Percentiles rank a stretch among this genome's conserved stretches.
Conservation (phyloP, 2,329 filamentous ascomycete genomes). For the Colletotrichum chrysophilum region DNA sequence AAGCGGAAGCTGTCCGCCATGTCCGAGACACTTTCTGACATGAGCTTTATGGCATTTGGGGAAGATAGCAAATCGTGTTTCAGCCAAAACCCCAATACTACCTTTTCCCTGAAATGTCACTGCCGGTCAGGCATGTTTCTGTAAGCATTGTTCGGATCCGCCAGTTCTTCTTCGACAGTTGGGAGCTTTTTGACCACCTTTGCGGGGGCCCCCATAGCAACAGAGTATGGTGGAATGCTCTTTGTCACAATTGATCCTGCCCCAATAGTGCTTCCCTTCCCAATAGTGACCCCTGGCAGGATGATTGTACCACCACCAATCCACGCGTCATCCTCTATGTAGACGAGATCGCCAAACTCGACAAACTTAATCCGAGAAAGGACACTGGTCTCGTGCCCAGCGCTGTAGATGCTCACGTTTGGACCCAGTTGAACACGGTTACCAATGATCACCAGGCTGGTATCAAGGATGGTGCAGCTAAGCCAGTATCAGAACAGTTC, state of each 20-base stretch:
- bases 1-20: conserved; percentile 16
- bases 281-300: conserved; percentile 44
- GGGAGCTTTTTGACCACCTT: conserved; percentile 30
- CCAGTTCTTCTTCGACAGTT: conserved; percentile 28
- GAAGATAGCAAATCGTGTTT: too few relatives aligned
- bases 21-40: neutral
- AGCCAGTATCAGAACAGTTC: neutral
- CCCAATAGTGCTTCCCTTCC: conserved; percentile 42
- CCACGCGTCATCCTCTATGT: conserved; percentile 52
- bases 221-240: conserved; percentile 36
- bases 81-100: neutral
- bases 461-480: conserved; percentile 52
- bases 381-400: conserved; percentile 57
- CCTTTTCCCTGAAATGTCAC: neutral
- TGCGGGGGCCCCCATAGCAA: conserved; percentile 41
- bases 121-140: conserved; percentile 27
- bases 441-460: conserved; percentile 55
- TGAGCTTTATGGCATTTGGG: neutral
- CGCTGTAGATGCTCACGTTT: conserved; percentile 55
- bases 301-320: conserved; percentile 51
- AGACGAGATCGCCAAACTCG: conserved; percentile 53
- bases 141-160: conserved; percentile 29
- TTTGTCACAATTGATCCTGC: conserved; percentile 45
- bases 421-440: conserved; percentile 57
- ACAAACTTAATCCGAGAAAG: conserved; percentile 49